These are phyloP conservation scores for Teratosphaeria destructans DNA, from an alignment of 2,329 filamentous ascomycete species.

Conservation along the genomic window DNA sequence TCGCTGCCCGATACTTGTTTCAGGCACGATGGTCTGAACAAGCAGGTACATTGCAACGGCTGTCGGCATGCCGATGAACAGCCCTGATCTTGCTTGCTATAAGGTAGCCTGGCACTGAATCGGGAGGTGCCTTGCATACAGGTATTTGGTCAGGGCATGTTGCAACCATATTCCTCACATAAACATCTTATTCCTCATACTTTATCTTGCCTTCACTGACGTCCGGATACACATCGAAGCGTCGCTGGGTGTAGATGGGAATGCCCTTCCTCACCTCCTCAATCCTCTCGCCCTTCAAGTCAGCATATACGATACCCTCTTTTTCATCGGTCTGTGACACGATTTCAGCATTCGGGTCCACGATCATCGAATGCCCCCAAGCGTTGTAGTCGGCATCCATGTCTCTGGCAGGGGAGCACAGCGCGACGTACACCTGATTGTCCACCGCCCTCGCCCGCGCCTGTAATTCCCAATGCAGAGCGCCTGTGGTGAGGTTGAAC, in stretches of 20 bases:
- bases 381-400: slow-evolving; percentile 69
- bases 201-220: slow-evolving; percentile 51
- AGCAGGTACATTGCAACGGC: neutral
- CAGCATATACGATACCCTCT: slow-evolving; percentile 65
- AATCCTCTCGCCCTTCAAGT: slow-evolving; percentile 59
- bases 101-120: neutral
- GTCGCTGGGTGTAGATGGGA: slow-evolving; percentile 70
- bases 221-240: slow-evolving; percentile 94
- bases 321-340: slow-evolving; percentile 66
- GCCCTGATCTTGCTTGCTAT: neutral
- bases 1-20: neutral
- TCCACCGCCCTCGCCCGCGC: slow-evolving; percentile 78
- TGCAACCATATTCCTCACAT: neutral
- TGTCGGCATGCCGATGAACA: neutral
- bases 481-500: slow-evolving; percentile 89
- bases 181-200: slow-evolving; percentile 19
- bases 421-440: slow-evolving; percentile 85
- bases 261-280: slow-evolving; percentile 70
- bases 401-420: slow-evolving; percentile 86
- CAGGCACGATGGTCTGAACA: no score
- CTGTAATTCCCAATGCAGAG: slow-evolving; percentile 80
- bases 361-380: slow-evolving; percentile 83
- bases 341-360: slow-evolving; percentile 79
- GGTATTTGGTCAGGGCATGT: neutral
- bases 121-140: neutral